These are phyloP conservation scores for Tulasnella sp. DNA, from an alignment of 768 basidiomycete genomes.

Conservation along the genomic window DNA sequence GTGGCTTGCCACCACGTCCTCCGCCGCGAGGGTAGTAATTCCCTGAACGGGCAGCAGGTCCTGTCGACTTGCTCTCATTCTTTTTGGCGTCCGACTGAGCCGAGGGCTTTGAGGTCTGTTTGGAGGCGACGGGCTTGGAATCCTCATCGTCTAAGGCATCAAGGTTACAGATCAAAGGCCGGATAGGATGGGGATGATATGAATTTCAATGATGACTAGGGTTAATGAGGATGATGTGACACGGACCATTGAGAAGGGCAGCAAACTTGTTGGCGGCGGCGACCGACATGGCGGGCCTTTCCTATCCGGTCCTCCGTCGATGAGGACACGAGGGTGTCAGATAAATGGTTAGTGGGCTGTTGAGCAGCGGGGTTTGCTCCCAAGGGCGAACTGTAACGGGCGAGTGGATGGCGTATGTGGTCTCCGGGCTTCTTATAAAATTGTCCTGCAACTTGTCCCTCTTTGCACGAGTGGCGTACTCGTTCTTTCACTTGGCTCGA, in stretches of 20 bases:
- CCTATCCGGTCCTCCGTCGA: neutral
- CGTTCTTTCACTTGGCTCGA: too few relatives aligned
- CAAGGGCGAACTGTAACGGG: too few relatives aligned
- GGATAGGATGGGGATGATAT: neutral
- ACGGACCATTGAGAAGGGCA: conserved; percentile 5
- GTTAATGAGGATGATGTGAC: neutral
- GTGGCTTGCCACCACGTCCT: conserved; percentile 26
- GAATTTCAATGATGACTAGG: neutral
- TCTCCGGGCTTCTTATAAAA: too few relatives aligned
- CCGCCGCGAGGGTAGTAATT: conserved; percentile 61
- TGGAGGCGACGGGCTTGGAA: conserved; percentile 27
- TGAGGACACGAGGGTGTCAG: too few relatives aligned
- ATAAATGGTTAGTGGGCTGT: too few relatives aligned
- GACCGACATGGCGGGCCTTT: conserved; percentile 13
- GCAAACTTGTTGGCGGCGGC: conserved; percentile 15
- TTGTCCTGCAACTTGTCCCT: too few relatives aligned
- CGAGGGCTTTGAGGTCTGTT: conserved; percentile 23
- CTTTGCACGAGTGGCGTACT: too few relatives aligned
- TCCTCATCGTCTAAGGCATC: conserved; percentile 20
- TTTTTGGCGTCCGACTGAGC: conserved; percentile 1
- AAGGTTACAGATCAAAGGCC: neutral
- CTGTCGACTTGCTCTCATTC: conserved; percentile 35
- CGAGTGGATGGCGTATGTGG: too few relatives aligned
- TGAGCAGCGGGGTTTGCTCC: too few relatives aligned
- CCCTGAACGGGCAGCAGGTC: conserved; percentile 53